Conservation (phyloP, 371 early-diverging fungal genomes). For the Syncephalis plumigaleata region DNA sequence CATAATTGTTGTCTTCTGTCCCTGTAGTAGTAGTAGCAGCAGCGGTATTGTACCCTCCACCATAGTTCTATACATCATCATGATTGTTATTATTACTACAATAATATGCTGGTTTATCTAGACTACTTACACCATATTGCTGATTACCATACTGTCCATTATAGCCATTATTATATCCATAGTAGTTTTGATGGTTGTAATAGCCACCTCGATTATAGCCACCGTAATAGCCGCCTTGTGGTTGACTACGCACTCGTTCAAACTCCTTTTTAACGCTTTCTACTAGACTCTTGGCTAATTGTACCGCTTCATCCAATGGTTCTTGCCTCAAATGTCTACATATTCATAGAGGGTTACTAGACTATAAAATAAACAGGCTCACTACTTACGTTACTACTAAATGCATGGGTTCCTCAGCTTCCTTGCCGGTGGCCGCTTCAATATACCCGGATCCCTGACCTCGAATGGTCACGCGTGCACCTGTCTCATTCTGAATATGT, state of each 20-base stretch:
- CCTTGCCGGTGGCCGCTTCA: conserved; percentile 41
- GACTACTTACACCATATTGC: conserved; percentile 6
- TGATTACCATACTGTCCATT: conserved; percentile 7
- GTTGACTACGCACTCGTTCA: conserved; percentile 16
- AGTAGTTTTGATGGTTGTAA: conserved; percentile 8
- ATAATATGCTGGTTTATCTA: too few relatives aligned
- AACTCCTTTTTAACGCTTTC: conserved; percentile 56
- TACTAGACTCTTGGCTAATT: conserved; percentile 54
- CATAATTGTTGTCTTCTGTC: conserved; percentile 5
- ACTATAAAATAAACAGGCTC: neutral
- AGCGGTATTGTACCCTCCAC: conserved; percentile 6
- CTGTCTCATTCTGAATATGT: conserved; percentile 68
- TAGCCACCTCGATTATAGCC: conserved; percentile 1
- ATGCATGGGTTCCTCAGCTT: conserved; percentile 64
- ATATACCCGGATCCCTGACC: conserved; percentile 73
- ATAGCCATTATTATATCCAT: conserved; percentile 4
- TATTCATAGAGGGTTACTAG: neutral
- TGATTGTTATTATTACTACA: conserved; percentile 1
- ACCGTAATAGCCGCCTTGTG: conserved; percentile 1
- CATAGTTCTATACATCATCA: conserved; percentile 11
- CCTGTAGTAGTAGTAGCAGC: conserved; percentile 6
- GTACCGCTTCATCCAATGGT: conserved; percentile 41
- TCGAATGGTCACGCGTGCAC: conserved; percentile 55
- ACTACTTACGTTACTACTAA: conserved; percentile 56
- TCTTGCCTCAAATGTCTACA: conserved; percentile 42